Evolutionary conservation across 1,284 basidiomycete species (phyloP), one percentile per base, ranked within the genome.

Genomic region (Papiliotrema nemorosa): DNA sequence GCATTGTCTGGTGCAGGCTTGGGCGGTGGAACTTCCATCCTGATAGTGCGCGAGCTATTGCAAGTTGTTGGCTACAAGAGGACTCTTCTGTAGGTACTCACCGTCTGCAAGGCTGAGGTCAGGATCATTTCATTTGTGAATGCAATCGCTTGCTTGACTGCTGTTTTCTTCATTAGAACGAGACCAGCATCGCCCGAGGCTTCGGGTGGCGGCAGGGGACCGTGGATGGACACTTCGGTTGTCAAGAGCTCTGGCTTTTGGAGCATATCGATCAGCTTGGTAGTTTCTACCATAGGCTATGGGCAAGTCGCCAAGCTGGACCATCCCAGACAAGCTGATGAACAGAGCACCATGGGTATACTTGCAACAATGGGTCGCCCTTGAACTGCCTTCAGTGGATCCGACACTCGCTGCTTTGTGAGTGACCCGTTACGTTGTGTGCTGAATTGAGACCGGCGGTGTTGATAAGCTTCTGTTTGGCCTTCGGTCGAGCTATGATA

Each of bases 51-150:
- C 20, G 44, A 57, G 35, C 54, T 70, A n/a, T 49, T 68, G 18
- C 55, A 50, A 1, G 37, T 43, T 2, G 49, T 68, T 13, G 67
- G 67, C 2, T 55, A 53, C 24, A 54, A 56, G 39, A 55, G 63
- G 44, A 65, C 66, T 1, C 49, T 70, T 0, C 37, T 64, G 67
- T 70, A 37, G 47, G 67, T 16, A 14, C 9, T 22, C 14, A 25
- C 16, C 25, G 25, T 6, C 6, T 37, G 38, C 25, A 16, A 10
- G 27, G 26, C 34, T 20, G 22, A 27, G 22, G 50, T 53, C 44
- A 70, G 67, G 13, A 70, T 70, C 52, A 57, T 63, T 50, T 63
- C 66, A 0, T 66, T 62, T 48, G 31, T 68, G 58, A 64, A 68
- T 44, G 49, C 59, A 10, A 27, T 52, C 34, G 51, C 48, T 40